Evolutionary conservation across 1,139 yeast genomes (phyloP).

Genomic region (Arxiozyma bovina): DNA sequence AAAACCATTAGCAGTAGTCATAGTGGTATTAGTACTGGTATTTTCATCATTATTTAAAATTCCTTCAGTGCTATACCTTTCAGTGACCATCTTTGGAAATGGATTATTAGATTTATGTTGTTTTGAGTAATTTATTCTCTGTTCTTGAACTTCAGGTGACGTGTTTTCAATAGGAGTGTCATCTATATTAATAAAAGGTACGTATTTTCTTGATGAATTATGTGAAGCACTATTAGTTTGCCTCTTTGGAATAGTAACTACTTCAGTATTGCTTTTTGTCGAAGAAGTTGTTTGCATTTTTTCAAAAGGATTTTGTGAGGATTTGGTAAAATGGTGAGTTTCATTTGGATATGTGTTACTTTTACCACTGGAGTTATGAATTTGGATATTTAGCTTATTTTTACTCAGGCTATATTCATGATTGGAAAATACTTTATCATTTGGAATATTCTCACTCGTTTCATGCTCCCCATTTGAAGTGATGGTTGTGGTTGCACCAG

Average conservation of each 20-base stretch:
- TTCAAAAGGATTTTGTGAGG: not conserved
- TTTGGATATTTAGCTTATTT: not conserved
- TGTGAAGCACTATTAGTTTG: conserved; percentile 6
- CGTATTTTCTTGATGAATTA: conserved; percentile 13
- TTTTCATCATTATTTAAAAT: not conserved
- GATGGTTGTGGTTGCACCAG: not conserved
- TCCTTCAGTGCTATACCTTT: not conserved
- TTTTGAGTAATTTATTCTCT: conserved; percentile 7
- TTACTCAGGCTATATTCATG: not conserved
- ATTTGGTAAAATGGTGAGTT: not conserved
- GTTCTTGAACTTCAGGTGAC: not conserved
- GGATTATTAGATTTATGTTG: conserved; percentile 30
- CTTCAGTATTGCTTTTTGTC: not conserved
- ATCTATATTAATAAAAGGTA: conserved; percentile 1
- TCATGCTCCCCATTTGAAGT: not conserved
- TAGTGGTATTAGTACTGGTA: conserved; percentile 4
- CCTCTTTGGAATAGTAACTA: conserved; percentile 3
- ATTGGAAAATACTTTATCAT: not conserved
- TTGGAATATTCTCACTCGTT: not conserved
- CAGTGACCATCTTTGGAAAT: conserved; percentile 22
- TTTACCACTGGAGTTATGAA: conserved; percentile 7
- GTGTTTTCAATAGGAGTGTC: not conserved
- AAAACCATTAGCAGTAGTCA: conserved; percentile 8
- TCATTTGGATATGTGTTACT: not conserved
- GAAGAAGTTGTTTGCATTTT: not conserved